phyloP scores from a whole-genome alignment of 2,329 filamentous ascomycete genomes.

The Fusarium paranaense region DNA sequence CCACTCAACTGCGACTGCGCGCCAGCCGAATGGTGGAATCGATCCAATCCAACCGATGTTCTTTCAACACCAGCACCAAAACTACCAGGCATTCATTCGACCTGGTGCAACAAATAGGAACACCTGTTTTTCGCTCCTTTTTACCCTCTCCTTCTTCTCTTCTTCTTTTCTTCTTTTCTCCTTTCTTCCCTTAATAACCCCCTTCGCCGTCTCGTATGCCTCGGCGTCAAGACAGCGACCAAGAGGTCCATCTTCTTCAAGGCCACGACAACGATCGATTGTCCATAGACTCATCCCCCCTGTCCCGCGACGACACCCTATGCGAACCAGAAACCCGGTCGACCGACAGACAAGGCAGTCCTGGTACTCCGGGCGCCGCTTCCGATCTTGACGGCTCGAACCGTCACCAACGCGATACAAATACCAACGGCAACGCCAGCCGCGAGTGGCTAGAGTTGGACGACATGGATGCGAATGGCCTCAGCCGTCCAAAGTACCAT shows the following conservation, averaged over 20 bases:
- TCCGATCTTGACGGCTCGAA: conserved; percentile 43
- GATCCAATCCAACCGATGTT: conserved; percentile 11
- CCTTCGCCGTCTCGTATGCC: conserved; percentile 32
- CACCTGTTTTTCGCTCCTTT: conserved; percentile 26
- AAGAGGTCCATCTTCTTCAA: conserved; percentile 39
- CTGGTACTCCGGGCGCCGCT: conserved; percentile 44
- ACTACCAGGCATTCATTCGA: conserved; percentile 34
- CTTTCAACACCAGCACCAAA: conserved; percentile 41
- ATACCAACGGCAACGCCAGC: conserved; percentile 49
- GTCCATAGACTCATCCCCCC: conserved; percentile 26
- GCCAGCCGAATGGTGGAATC: conserved; percentile 19
- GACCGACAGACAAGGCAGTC: conserved; percentile 40
- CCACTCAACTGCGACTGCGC: conserved; percentile 27
- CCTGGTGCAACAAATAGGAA: conserved; percentile 30
- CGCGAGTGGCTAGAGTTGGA: conserved; percentile 38
- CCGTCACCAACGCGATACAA: conserved; percentile 48
- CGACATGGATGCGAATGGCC: conserved; percentile 56
- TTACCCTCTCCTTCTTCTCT: conserved; percentile 13
- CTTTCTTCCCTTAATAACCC: conserved; percentile 17
- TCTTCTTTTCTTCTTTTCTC: conserved; percentile 19
- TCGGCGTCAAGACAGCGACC: conserved; percentile 35
- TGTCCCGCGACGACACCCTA: conserved; percentile 44
- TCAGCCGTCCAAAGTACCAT: conserved; percentile 58
- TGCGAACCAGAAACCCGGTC: conserved; percentile 39
- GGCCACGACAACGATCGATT: conserved; percentile 30